A percentile compares a stretch with the other conserved stretches of the same genome.
Conservation (phyloP, 352 stramenopile species). For the Globisporangium perplexum region DNA sequence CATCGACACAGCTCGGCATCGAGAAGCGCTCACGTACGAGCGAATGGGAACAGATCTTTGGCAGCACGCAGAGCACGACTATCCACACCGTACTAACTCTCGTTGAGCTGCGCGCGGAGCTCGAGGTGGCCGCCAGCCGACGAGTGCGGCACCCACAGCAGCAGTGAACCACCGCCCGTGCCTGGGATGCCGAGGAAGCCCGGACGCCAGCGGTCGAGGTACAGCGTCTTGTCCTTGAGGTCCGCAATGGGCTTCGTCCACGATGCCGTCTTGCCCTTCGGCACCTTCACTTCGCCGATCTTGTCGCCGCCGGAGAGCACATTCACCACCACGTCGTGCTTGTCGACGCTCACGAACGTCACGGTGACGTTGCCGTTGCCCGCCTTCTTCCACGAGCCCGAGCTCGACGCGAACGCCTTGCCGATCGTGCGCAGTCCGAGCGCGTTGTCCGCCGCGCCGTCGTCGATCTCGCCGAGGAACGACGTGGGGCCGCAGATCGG, state of each 20-base stretch:
- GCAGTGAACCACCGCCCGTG: conserved; percentile 50
- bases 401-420: conserved; percentile 34
- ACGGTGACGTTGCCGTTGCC: conserved; percentile 32
- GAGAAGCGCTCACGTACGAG: no score
- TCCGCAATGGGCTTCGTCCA: conserved; percentile 32
- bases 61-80: neutral
- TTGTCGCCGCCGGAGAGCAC: conserved; percentile 34
- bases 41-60: no score
- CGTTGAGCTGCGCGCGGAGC: conserved; percentile 39
- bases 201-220: conserved; percentile 60
- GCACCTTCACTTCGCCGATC: conserved; percentile 27
- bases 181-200: conserved; percentile 47
- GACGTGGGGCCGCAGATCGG: conserved; percentile 51
- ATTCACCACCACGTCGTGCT: conserved; percentile 30
- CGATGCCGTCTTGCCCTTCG: conserved; percentile 20
- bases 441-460: conserved; percentile 30
- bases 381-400: conserved; percentile 33
- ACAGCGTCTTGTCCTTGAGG: conserved; percentile 54
- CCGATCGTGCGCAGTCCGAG: conserved; percentile 33
- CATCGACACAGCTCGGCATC: no score
- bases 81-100: conserved; percentile 15
- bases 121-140: conserved; percentile 36
- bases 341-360: conserved; percentile 36
- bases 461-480: conserved; percentile 52
- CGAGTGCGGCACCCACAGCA: conserved; percentile 48